Base-by-base conservation (phyloP, 2,329 filamentous ascomycete genomes). In the Xylariaceae sp. region DNA sequence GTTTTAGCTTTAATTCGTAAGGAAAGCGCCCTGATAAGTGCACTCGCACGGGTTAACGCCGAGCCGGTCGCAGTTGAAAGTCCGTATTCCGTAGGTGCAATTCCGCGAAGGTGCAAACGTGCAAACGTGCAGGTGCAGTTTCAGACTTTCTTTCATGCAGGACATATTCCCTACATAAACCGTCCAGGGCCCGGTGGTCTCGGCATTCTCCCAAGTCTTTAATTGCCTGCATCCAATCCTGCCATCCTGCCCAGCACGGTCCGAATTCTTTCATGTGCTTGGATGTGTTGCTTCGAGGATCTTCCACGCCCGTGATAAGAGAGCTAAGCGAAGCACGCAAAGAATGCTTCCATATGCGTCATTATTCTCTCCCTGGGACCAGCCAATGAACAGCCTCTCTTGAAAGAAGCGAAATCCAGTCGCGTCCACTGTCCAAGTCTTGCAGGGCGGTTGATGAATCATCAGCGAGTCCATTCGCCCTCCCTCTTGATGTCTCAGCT, bases 301-400 rank as follows among this genome's bases (percentile, higher is more conserved):
- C 37, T 42, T 42, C 11, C 11, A 30, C 37, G 11, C 37, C 37
- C 11, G 37, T 42, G 8, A 42, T 10, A 13, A 42, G 37, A 42
- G 11, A 42, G 11, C 8, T 42, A 42, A 42, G 37, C 42, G 13
- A 45, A 62, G 62, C 62, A 64, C 62, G 57, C 60, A 58, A 64
- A 53, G 55, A 54, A 58, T 60, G 55, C 60, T 53, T 51, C 37
- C 52, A 42, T n/a, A 58, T 60, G 62, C 62, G 62, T 64, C 62
- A 64, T 64, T 58, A 51, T 51, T 30, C 8, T 30, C 49, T 30
- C 52, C 51, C 48, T 23, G 3, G 44, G 10, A n/a, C 48, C 48
- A 37, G 45, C 57, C 60, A 60, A 59, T 64, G 37, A 15, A 17
- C 23, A 15, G 23, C 23, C 30, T 57, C 8, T 39, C 10, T 54